These are phyloP conservation scores for Myxozyma melibiosi DNA, from an alignment of 805 yeast species.

Conservation along the genomic window DNA sequence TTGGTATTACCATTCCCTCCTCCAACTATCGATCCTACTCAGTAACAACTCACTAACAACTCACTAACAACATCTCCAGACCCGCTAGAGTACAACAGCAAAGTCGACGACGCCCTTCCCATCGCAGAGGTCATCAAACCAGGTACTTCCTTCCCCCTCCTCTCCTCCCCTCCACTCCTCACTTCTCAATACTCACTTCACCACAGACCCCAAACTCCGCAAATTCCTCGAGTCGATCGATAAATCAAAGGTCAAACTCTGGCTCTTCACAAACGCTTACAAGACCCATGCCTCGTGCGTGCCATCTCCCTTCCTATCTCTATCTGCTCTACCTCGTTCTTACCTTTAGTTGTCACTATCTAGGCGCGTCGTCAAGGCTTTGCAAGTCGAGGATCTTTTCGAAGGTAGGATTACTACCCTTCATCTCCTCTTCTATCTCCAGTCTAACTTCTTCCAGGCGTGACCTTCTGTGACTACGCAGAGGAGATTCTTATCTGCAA, in stretches of 20 bases:
- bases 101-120: conserved; percentile 92
- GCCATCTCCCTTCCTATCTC: not conserved
- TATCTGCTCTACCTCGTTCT: not conserved
- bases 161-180: not conserved
- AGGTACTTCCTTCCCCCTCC: conserved; percentile 15
- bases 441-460: conserved; percentile 28
- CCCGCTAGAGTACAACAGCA: conserved; percentile 82
- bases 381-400: conserved; percentile 89
- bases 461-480: conserved; percentile 85
- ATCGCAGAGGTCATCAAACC: conserved; percentile 75
- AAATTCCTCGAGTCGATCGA: conserved; percentile 42
- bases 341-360: too few relatives aligned
- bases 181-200: conserved; percentile 23
- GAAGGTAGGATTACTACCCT: conserved; percentile 57
- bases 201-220: conserved; percentile 49
- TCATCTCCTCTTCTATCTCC: not conserved
- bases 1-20: conserved; percentile 44
- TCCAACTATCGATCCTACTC: conserved; percentile 35
- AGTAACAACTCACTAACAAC: not conserved
- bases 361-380: conserved; percentile 70
- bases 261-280: conserved; percentile 96
- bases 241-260: conserved; percentile 63
- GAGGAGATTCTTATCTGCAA: conserved; percentile 72
- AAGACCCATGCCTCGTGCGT: conserved; percentile 68
- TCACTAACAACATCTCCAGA: conserved; percentile 49